Evolutionary conservation across 192 early-diverging fungal species (phyloP).

Genomic region (Coemansia sp.): DNA sequence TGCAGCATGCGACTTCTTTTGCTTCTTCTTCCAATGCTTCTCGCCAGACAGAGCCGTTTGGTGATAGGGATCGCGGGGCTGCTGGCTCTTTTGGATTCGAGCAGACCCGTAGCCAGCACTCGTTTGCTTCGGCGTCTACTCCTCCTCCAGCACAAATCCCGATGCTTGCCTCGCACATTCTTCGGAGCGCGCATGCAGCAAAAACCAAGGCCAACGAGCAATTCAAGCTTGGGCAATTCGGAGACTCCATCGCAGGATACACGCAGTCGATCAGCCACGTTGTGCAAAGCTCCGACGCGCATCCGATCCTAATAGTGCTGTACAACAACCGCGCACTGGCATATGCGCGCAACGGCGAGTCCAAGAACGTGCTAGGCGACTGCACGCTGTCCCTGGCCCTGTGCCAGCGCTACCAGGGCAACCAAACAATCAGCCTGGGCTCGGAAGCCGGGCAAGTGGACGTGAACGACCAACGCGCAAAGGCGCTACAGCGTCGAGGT

Average conservation of each 20-base stretch:
- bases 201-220: constrained; percentile 74
- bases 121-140: not conserved
- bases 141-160: constrained; percentile 20
- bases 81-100: constrained; percentile 1
- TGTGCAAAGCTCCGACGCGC: constrained; percentile 52
- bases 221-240: constrained; percentile 91
- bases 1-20: not conserved
- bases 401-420: constrained; percentile 29
- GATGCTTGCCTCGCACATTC: constrained; percentile 12
- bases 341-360: constrained; percentile 80
- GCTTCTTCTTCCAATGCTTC: no score
- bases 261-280: constrained; percentile 65
- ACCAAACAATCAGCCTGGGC: constrained; percentile 27
- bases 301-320: constrained; percentile 65
- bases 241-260: constrained; percentile 75
- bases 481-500: constrained; percentile 76
- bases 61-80: constrained; percentile 9
- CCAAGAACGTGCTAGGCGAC: constrained; percentile 70
- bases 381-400: constrained; percentile 59
- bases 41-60: constrained; percentile 7
- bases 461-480: constrained; percentile 64
- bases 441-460: constrained; percentile 25
- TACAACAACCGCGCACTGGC: constrained; percentile 87
- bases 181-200: constrained; percentile 19
- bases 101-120: constrained; percentile 3